phyloP scores from a whole-genome alignment of 192 early-diverging fungal genomes.

The Backusella sp. region DNA sequence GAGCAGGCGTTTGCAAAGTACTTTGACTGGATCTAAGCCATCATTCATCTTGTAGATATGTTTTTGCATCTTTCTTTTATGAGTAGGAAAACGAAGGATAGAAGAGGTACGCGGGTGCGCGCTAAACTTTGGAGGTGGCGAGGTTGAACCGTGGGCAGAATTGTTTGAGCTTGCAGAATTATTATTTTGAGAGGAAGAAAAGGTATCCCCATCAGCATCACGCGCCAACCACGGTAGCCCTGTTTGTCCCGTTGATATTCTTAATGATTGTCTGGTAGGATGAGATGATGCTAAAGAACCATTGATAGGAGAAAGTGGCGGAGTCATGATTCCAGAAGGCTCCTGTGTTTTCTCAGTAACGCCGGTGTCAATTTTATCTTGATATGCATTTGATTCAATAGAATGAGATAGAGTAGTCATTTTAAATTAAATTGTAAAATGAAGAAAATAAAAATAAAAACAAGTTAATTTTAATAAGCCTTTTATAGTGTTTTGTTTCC shows the following conservation, averaged over 20 bases:
- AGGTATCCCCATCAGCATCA: background rate
- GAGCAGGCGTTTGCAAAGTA: background rate
- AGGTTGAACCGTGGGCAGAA: background rate
- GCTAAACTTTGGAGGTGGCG: slow-evolving; percentile 4
- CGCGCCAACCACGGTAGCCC: background rate
- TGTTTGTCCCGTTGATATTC: background rate
- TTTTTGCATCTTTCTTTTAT: slow-evolving; percentile 11
- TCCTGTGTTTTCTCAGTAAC: slow-evolving; percentile 5
- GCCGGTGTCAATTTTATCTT: background rate
- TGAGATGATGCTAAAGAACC: slow-evolving; percentile 2
- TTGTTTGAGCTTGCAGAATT: background rate
- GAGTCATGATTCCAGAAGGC: background rate
- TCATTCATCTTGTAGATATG: slow-evolving; percentile 10
- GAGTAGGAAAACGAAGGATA: slow-evolving; percentile 1
- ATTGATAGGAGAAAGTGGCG: background rate
- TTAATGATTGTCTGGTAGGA: slow-evolving; percentile 6
- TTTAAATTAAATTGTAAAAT: background rate
- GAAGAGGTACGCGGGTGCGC: background rate
- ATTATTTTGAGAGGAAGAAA: background rate
- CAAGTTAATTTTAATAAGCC: background rate
- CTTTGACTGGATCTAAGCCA: slow-evolving; percentile 5
- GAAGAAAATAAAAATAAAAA: background rate
- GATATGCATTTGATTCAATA: background rate
- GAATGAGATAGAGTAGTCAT: background rate
- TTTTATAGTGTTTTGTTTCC: background rate